Percentiles rank a stretch among this genome's conserved stretches.
phyloP scores from a whole-genome alignment of 306 rosid genomes.

The Hippophae gyantsensis region DNA sequence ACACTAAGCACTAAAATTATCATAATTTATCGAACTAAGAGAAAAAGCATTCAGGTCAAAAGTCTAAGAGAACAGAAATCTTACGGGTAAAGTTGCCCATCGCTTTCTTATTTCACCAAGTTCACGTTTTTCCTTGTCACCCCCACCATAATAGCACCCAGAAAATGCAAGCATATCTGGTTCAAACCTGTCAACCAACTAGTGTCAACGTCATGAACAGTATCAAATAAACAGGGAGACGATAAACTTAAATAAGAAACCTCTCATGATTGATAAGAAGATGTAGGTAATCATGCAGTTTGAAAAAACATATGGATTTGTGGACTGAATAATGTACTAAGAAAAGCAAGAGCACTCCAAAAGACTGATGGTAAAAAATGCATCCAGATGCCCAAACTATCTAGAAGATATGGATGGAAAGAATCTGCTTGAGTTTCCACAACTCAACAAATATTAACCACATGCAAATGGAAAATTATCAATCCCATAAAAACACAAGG shows the following conservation, averaged over 20 bases:
- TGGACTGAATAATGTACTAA: too few species aligned
- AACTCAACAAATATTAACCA: constrained; percentile 1
- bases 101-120: constrained; percentile 94
- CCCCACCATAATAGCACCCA: constrained; percentile 97
- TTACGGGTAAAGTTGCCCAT: constrained; percentile 95
- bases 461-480: constrained; percentile 18
- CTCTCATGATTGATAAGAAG: too few species aligned
- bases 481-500: not conserved
- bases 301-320: too few species aligned
- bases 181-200: constrained; percentile 72
- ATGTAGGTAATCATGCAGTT: too few species aligned
- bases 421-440: constrained; percentile 8
- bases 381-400: not conserved
- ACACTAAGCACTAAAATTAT: not conserved
- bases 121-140: constrained; percentile 83
- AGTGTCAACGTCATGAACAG: constrained; percentile 14
- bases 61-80: constrained; percentile 25
- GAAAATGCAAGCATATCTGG: constrained; percentile 99
- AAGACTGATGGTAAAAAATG: not conserved
- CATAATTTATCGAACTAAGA: constrained; percentile 12
- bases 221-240: too few species aligned
- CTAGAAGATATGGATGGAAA: not conserved
- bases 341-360: not conserved
- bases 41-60: constrained; percentile 1
- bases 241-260: too few species aligned